Evolutionary conservation across 2,329 filamentous ascomycete species (phyloP).

Genomic region (Hypoxylon sp.): DNA sequence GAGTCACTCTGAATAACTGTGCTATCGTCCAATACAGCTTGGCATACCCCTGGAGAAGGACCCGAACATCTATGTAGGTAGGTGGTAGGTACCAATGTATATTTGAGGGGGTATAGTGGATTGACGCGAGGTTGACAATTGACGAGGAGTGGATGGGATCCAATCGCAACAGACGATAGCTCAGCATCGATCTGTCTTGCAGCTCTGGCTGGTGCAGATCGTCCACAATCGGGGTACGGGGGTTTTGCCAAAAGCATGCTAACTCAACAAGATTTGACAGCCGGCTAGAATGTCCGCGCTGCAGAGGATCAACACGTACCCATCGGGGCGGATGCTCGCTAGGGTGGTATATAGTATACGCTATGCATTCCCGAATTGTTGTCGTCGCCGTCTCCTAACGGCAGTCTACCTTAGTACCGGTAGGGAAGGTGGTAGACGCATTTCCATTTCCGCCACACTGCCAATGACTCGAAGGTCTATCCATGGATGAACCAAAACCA

Average conservation of each 20-base stretch:
- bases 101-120: not conserved
- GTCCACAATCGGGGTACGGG: conserved; percentile 38
- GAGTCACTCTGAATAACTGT: not conserved
- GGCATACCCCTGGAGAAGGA: not conserved
- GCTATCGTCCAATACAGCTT: conserved; percentile 2
- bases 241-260: conserved; percentile 46
- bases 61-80: not conserved
- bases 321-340: conserved; percentile 44
- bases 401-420: conserved; percentile 27
- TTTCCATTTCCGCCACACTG: conserved; percentile 35
- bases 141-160: conserved; percentile 16
- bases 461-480: conserved; percentile 40
- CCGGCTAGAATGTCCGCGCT: conserved; percentile 38
- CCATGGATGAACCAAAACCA: conserved; percentile 8
- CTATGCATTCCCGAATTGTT: conserved; percentile 42
- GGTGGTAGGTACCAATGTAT: not conserved
- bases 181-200: conserved; percentile 45
- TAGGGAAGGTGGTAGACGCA: conserved; percentile 27
- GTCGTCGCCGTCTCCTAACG: conserved; percentile 32
- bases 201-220: conserved; percentile 43
- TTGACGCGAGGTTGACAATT: conserved; percentile 23
- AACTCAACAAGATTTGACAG: conserved; percentile 46
- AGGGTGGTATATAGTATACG: conserved; percentile 28
- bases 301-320: conserved; percentile 38
- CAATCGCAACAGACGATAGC: conserved; percentile 37